Evolutionary conservation across 768 basidiomycete genomes (phyloP).

Genomic region (Rhizopogon vesiculosus): DNA sequence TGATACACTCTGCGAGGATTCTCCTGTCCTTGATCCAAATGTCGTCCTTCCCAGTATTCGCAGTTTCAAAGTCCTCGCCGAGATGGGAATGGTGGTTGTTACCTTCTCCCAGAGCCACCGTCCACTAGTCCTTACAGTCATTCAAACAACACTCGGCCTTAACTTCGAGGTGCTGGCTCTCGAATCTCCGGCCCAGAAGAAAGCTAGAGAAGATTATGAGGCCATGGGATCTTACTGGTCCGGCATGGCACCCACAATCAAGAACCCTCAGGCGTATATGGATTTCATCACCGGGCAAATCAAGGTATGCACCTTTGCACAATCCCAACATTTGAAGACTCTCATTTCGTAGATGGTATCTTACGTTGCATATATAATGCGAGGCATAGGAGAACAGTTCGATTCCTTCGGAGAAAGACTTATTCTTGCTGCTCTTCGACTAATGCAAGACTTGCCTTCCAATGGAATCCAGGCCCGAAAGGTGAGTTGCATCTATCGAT

Average conservation of each 20-base stretch:
- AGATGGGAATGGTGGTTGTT: slow-evolving; percentile 90
- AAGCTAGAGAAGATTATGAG: slow-evolving; percentile 72
- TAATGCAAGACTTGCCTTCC: slow-evolving; percentile 90
- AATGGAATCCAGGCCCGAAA: slow-evolving; percentile 80
- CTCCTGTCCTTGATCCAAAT: slow-evolving; percentile 49
- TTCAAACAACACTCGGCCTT: slow-evolving; percentile 69
- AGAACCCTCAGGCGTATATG: slow-evolving; percentile 66
- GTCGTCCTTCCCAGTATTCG: slow-evolving; percentile 63
- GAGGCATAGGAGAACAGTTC: slow-evolving; percentile 58
- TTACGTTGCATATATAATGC: slow-evolving; percentile 85
- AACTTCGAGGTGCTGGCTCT: slow-evolving; percentile 75
- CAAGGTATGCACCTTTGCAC: slow-evolving; percentile 49
- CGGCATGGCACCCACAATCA: slow-evolving; percentile 73
- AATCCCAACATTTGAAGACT: neutral
- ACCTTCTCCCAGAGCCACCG: slow-evolving; percentile 84
- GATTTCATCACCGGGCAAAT: slow-evolving; percentile 89
- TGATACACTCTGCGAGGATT: slow-evolving; percentile 70
- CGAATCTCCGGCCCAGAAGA: slow-evolving; percentile 77
- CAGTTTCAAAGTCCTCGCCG: slow-evolving; percentile 92
- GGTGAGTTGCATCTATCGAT: slow-evolving; percentile 33
- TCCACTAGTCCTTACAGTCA: slow-evolving; percentile 53
- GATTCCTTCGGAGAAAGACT: slow-evolving; percentile 78
- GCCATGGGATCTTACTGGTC: slow-evolving; percentile 81
- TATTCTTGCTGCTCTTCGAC: slow-evolving; percentile 73
- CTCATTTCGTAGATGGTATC: slow-evolving; percentile 67